Evolutionary conservation across 495 filamentous ascomycete species (phyloP).

Genomic region (Aspergillus baeticus): DNA sequence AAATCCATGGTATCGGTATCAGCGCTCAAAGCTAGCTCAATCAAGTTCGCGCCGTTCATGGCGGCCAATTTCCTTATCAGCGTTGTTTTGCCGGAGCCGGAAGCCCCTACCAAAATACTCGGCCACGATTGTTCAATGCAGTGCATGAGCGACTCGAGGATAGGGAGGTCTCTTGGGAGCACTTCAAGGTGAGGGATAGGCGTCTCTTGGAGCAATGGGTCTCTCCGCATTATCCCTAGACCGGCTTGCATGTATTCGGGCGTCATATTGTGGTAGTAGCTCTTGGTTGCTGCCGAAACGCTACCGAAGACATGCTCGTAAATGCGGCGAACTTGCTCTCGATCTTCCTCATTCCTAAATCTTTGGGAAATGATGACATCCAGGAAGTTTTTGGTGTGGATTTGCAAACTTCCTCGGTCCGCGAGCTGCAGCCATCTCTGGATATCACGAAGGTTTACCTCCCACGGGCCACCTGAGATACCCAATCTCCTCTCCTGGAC

Average conservation of each 20-base stretch:
- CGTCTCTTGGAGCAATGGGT: conserved; percentile 54
- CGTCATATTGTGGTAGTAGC: conserved; percentile 66
- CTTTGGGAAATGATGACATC: conserved; percentile 84
- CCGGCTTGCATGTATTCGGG: conserved; percentile 74
- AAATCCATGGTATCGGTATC: conserved; percentile 97
- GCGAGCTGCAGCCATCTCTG: conserved; percentile 83
- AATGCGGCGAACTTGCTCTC: conserved; percentile 57
- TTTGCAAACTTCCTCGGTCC: conserved; percentile 45
- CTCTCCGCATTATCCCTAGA: conserved; percentile 64
- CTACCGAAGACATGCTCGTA: conserved; percentile 56
- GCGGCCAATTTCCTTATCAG: conserved; percentile 78
- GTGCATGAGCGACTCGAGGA: conserved; percentile 82
- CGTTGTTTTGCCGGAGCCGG: conserved; percentile 83
- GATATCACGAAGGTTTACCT: conserved; percentile 93
- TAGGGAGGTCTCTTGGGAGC: conserved; percentile 56
- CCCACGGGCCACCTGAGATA: conserved; percentile 86
- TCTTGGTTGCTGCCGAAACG: conserved; percentile 33
- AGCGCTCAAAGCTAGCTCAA: conserved; percentile 80
- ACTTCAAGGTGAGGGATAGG: conserved; percentile 54
- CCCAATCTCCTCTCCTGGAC: conserved; percentile 65
- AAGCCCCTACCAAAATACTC: conserved; percentile 80
- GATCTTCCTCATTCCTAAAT: conserved; percentile 72
- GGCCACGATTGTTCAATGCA: conserved; percentile 85
- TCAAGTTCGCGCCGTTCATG: conserved; percentile 65
- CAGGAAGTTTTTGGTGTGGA: conserved; percentile 66